Percentiles rank a stretch among this genome's conserved stretches.
Conservation (phyloP, 768 basidiomycete genomes). For the Vararia minispora region DNA sequence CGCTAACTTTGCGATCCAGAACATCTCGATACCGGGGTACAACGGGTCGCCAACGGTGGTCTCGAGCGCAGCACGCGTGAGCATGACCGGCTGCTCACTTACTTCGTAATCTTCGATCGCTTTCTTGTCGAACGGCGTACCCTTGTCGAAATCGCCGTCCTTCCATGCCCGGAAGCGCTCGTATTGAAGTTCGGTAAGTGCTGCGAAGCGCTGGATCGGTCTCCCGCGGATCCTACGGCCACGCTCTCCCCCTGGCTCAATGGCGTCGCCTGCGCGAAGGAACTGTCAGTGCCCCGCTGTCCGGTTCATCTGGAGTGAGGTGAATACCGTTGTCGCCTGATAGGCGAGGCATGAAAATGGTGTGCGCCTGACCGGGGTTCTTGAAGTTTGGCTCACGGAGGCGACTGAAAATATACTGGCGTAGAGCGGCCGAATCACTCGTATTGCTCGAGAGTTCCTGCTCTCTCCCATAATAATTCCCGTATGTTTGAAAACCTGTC, state of each 20-base stretch:
- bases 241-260: constrained; percentile 14
- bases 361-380: constrained; percentile 10
- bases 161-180: constrained; percentile 20
- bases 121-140: background rate
- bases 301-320: no score
- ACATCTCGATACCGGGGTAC: constrained; percentile 25
- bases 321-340: constrained; percentile 20
- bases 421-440: background rate
- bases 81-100: constrained; percentile 14
- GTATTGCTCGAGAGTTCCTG: constrained; percentile 1
- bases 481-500: no score
- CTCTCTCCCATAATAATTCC: no score
- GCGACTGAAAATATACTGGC: constrained; percentile 10
- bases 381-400: constrained; percentile 8
- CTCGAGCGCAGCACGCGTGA: constrained; percentile 22
- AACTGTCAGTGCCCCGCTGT: background rate
- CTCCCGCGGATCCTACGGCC: no score
- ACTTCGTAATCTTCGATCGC: constrained; percentile 15
- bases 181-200: constrained; percentile 22
- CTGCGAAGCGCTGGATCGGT: constrained; percentile 14
- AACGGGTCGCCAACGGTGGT: constrained; percentile 22
- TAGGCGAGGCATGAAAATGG: constrained; percentile 23
- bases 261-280: constrained; percentile 6
- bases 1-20: constrained; percentile 20
- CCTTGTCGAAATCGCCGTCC: constrained; percentile 15